A percentile compares a stretch with the other conserved stretches of the same genome.
Evolutionary conservation across 148 eudicot species (phyloP).

Genomic region (Camellia granthamiana): DNA sequence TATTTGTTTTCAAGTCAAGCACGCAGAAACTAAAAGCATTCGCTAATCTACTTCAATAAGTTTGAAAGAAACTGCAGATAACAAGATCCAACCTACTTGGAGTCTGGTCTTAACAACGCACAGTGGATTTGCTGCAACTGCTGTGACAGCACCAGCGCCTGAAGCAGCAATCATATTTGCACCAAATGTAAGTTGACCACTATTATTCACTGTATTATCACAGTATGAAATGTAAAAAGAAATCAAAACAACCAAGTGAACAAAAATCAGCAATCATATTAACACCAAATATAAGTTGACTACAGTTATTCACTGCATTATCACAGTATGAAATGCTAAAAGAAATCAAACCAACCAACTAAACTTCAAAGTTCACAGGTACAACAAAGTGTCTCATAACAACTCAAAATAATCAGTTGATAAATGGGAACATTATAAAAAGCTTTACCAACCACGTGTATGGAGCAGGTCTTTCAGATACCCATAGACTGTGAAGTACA

Average conservation of each 20-base stretch:
- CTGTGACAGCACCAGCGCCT: conserved; percentile 90
- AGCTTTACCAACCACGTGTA: conserved; percentile 55
- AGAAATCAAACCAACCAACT: no score
- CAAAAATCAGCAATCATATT: neutral
- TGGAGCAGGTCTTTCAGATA: conserved; percentile 64
- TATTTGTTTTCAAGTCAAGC: neutral
- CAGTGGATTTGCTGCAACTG: conserved; percentile 77
- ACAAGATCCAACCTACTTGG: conserved; percentile 64
- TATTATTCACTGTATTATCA: conserved; percentile 38
- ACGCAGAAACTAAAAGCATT: neutral
- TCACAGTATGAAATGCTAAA: no score
- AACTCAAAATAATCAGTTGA: neutral
- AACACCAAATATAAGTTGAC: no score
- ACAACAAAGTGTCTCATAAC: conserved; percentile 5
- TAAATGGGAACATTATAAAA: neutral
- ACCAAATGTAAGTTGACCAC: conserved; percentile 65
- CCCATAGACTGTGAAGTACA: conserved; percentile 83
- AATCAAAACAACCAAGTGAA: neutral
- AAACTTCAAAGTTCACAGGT: neutral
- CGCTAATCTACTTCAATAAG: neutral
- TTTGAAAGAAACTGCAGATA: conserved; percentile 1
- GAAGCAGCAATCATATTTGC: conserved; percentile 91
- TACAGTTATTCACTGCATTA: no score
- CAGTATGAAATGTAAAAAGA: conserved; percentile 1
- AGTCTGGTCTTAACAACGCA: conserved; percentile 99